Percentiles rank a stretch among this genome's conserved stretches.
These are phyloP conservation scores for Cladophialophora carrionii DNA, from an alignment of 2,329 filamentous ascomycete species.

Conservation along the genomic window DNA sequence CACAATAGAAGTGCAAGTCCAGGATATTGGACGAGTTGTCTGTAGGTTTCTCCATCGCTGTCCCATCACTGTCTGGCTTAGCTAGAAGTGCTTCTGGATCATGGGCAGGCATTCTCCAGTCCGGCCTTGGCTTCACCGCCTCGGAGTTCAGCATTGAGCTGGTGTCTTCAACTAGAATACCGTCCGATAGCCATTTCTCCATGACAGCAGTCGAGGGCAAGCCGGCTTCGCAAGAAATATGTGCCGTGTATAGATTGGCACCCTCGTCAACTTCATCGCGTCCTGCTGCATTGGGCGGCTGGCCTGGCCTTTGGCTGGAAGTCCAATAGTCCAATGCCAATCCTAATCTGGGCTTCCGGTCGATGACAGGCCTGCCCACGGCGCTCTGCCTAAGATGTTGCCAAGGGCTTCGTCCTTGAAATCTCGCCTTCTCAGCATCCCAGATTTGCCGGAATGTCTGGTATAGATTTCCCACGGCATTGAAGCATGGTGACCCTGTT, in stretches of 20 bases:
- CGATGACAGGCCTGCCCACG: constrained; percentile 49
- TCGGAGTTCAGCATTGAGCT: constrained; percentile 46
- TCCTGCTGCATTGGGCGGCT: constrained; percentile 37
- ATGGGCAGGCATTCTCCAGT: constrained; percentile 36
- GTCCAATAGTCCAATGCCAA: constrained; percentile 51
- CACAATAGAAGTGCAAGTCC: constrained; percentile 51
- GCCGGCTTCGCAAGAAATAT: constrained; percentile 52
- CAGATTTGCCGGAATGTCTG: constrained; percentile 50
- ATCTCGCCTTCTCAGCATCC: constrained; percentile 46
- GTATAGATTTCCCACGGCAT: constrained; percentile 51
- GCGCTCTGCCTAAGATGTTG: constrained; percentile 49
- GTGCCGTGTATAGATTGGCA: constrained; percentile 43
- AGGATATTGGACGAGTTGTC: constrained; percentile 45
- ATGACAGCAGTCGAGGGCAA: constrained; percentile 51
- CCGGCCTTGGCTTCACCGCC: constrained; percentile 46
- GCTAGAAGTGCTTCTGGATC: constrained; percentile 14
- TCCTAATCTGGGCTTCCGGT: constrained; percentile 47
- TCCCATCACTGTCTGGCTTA: constrained; percentile 42
- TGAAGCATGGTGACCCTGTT: constrained; percentile 52
- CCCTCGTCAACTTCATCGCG: constrained; percentile 36
- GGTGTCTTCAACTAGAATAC: constrained; percentile 42
- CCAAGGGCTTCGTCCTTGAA: constrained; percentile 41
- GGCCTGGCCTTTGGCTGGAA: constrained; percentile 31
- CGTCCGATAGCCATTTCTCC: constrained; percentile 49
- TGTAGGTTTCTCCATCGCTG: constrained; percentile 44